Base-by-base conservation (phyloP, 2,329 filamentous ascomycete genomes). In the Paraphoma chrysanthemicola region DNA sequence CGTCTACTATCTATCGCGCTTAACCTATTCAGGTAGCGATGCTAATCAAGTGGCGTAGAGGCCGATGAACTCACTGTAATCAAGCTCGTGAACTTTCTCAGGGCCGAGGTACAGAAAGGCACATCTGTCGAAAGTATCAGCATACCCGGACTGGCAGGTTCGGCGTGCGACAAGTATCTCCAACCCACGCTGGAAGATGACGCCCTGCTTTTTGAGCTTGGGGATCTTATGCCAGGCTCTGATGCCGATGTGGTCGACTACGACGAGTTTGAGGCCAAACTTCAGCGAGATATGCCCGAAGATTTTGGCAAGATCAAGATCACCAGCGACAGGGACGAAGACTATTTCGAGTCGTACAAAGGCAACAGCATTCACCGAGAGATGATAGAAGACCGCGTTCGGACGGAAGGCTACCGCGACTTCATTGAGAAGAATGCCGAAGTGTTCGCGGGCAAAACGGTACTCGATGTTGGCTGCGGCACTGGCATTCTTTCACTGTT, bases 371-470 rank as follows among this genome's bases (percentile, higher is more conserved):
- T 98, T 53, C 93, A 98, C 75, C 92, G 97, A 73, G 93, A 90
- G 7, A 98, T 98, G 93, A 85, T 98, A 60, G 96, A 97, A 75
- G 93, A 98, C 71, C 83, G 86, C 0, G 84, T 97, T 41, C 90
- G 93, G 49, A 98, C 93, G 10, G 91, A 97, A 69, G 90, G 92
- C 3, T 98, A 98, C 78, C 88, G 93, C 44, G 93, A 98, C 78
- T 97, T 97, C 74, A 93, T 97, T 70, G 97, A 97, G 79, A 87
- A 88, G 64, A 92, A 97, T 80, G 95, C 96, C 77, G 82, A 92
- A 63, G 80, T 97, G 3, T 97, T 97, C 78, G 87, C 88, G 31
- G 91, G 88, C 69, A 97, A 96, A 79, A 87, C 89, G 9, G 91
- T 97, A 11, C 86, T 98, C 6, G 93, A 98, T 72, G 93, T 97